Evolutionary conservation across 2,329 filamentous ascomycete genomes (phyloP).

Genomic region (Diaporthe sp.): DNA sequence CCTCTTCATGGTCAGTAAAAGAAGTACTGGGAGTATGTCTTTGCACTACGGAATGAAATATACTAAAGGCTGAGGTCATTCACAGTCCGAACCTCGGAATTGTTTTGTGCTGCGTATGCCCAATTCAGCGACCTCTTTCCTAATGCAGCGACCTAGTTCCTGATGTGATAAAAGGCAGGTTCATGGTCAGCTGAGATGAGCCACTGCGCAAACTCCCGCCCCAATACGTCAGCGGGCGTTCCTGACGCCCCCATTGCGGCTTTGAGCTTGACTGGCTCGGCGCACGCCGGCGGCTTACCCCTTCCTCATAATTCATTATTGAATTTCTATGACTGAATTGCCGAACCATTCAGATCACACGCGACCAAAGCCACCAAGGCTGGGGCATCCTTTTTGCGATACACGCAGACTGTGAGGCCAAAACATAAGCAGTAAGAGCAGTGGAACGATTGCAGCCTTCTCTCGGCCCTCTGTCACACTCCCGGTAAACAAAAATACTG

Average conservation of each 20-base stretch:
- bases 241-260: not conserved
- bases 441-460: not conserved
- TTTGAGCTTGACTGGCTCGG: not conserved
- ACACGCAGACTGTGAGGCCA: not conserved
- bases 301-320: not conserved
- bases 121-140: not conserved
- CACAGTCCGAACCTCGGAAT: not conserved
- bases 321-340: not conserved
- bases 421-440: not conserved
- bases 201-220: not conserved
- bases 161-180: not conserved
- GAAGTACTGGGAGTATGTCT: not conserved
- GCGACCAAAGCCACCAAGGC: not conserved
- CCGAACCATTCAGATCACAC: not conserved
- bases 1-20: not conserved
- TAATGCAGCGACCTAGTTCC: not conserved
- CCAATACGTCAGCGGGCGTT: constrained; percentile 13
- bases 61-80: not conserved
- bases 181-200: constrained; percentile 8
- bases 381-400: not conserved
- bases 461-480: not conserved
- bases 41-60: not conserved
- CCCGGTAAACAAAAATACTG: not conserved
- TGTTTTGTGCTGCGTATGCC: not conserved
- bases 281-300: not conserved